Conservation (phyloP, 148 eudicot genomes). For the Linanthus parryae region DNA sequence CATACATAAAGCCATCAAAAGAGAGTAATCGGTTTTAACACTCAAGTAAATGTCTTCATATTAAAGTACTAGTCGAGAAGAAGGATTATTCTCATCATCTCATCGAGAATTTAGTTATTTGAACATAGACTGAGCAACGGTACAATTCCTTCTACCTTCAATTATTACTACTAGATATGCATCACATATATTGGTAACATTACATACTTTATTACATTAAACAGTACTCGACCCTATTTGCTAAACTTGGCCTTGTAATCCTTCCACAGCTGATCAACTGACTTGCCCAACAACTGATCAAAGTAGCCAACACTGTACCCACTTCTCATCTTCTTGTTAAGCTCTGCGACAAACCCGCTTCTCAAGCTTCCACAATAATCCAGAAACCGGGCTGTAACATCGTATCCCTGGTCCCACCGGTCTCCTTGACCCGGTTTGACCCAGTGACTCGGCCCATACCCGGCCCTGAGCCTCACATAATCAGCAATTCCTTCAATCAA, state of each 20-base stretch:
- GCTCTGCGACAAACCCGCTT: conserved; percentile 12
- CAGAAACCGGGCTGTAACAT: conserved; percentile 14
- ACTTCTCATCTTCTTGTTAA: conserved; percentile 16
- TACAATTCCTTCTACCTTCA: no score
- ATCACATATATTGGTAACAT: no score
- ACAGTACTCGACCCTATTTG: not conserved
- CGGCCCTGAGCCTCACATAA: conserved; percentile 15
- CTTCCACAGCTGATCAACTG: conserved; percentile 15
- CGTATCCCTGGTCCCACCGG: conserved; percentile 17
- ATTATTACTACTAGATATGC: no score
- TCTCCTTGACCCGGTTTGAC: conserved; percentile 9
- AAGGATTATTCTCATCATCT: no score
- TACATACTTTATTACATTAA: no score
- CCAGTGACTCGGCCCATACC: conserved; percentile 9
- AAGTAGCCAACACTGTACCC: conserved; percentile 7
- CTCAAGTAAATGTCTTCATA: no score
- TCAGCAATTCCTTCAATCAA: conserved; percentile 15
- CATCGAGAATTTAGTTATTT: no score
- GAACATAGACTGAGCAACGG: no score
- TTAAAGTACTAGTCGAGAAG: no score
- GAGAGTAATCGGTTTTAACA: no score
- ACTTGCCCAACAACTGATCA: conserved; percentile 10
- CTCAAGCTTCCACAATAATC: conserved; percentile 9
- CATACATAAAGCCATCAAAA: no score
- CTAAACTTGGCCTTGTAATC: conserved; percentile 16